Evolutionary conservation across 75 land plant genomes (phyloP), one percentile per base, ranked within the genome.

Genomic region (Cupressus sempervirens): DNA sequence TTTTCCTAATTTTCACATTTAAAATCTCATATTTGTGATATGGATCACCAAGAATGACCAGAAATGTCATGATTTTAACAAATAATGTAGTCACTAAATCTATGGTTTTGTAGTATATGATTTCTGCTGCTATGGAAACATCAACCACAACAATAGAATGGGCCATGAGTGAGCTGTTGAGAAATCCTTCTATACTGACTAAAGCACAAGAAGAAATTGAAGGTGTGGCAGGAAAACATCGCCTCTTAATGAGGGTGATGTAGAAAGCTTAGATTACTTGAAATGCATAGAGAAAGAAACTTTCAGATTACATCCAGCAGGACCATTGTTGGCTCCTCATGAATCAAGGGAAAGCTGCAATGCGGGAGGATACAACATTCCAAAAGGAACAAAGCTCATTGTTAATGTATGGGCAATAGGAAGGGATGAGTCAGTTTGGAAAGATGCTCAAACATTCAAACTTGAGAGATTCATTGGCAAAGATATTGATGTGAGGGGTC

Each of bases 271-370:
- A 15, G 76, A 67, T 4, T 90, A 88, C 50, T 30, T 90, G 26
- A 83, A 76, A 35, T 87, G 90, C 15, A 73, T 86, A 3, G 83
- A 90, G 12, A 92, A 90, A 48, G 93, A 92, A 65, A 86, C 90
- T 4, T 88, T 92, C 26, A 67, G 93, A 73, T 16, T 87, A 23
- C 90, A 92, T 36, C 91, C 93, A 26, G 46, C 90, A 1, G 82
- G 70, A 7, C 89, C 91, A 4, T 80, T 90, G 20, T 58, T 87
- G 3, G 9, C 85, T 2, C 91, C 90, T 7, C 88, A 80, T 40
- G 89, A 87, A 53, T 81, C 91, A 29, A 75, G 34, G 9, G 80
- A 40, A 4, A 75, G 54, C 18, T 48, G 83, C 50, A 79, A 74
- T 32, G 84, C 89, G 23, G 76, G 45, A 16, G 91, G 89, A 45